Percentiles rank a stretch among this genome's conserved stretches.
Conservation (phyloP, 1,139 yeast genomes). For the Suhomyces atakaporum region DNA sequence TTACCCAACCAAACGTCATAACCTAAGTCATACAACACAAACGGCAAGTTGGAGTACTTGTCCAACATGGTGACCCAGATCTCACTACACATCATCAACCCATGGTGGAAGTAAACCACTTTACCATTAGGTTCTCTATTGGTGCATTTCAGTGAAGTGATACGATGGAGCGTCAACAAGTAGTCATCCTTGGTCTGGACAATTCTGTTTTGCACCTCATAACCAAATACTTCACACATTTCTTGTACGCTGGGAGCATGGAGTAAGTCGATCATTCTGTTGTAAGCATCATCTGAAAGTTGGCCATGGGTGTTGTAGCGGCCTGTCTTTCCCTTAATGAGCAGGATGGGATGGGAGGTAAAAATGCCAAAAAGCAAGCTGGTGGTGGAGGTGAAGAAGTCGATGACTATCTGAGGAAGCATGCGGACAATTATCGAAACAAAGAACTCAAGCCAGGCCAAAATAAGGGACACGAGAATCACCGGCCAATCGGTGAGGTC, state of each 20-base stretch:
- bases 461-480: conserved; percentile 33
- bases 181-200: conserved; percentile 44
- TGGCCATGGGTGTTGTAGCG: conserved; percentile 13
- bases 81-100: conserved; percentile 87
- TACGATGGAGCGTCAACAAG: conserved; percentile 38
- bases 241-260: conserved; percentile 36
- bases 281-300: conserved; percentile 25
- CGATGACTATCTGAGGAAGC: conserved; percentile 36
- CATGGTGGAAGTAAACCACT: conserved; percentile 85
- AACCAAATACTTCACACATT: conserved; percentile 43
- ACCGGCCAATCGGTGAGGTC: conserved; percentile 39
- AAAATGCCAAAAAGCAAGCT: conserved; percentile 27
- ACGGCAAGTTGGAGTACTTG: conserved; percentile 68
- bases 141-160: conserved; percentile 15
- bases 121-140: conserved; percentile 29
- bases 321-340: conserved; percentile 17
- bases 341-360: conserved; percentile 30
- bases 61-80: conserved; percentile 80
- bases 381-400: conserved; percentile 31
- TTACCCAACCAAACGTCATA: conserved; percentile 94
- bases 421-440: conserved; percentile 35
- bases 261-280: conserved; percentile 34
- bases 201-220: conserved; percentile 39
- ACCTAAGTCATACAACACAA: conserved; percentile 72
- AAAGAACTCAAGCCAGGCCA: conserved; percentile 46